Evolutionary conservation across 176 grass and related monocot genomes (phyloP).

Genomic region (Oryza meridionalis): DNA sequence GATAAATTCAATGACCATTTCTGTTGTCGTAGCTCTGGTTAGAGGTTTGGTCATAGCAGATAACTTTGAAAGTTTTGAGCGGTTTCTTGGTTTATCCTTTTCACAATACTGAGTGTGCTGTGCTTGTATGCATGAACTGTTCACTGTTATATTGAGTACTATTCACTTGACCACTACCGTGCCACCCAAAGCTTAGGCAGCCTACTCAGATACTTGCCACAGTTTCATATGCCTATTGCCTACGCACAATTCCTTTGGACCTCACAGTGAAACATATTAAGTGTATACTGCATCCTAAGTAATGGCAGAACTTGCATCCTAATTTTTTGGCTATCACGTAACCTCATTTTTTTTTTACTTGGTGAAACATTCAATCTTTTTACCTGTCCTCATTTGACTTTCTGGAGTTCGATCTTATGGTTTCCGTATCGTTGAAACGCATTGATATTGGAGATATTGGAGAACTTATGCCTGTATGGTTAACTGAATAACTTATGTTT

Average conservation of each 20-base stretch:
- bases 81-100: background rate
- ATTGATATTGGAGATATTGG: background rate
- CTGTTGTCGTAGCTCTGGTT: background rate
- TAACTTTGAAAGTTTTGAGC: background rate
- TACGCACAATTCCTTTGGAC: background rate
- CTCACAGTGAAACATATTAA: background rate
- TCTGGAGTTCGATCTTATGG: background rate
- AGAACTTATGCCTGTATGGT: no score
- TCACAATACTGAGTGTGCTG: background rate
- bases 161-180: background rate
- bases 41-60: background rate
- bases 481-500: background rate
- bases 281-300: background rate
- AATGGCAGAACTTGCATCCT: background rate
- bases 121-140: background rate
- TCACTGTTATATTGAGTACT: background rate
- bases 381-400: background rate
- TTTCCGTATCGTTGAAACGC: background rate
- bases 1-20: background rate
- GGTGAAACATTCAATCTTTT: background rate
- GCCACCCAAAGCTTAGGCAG: background rate
- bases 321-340: background rate
- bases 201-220: background rate
- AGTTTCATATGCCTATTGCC: background rate
- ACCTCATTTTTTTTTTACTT: background rate